phyloP scores from a whole-genome alignment of 2,329 filamentous ascomycete genomes.

The Ceratocystis colombiana region DNA sequence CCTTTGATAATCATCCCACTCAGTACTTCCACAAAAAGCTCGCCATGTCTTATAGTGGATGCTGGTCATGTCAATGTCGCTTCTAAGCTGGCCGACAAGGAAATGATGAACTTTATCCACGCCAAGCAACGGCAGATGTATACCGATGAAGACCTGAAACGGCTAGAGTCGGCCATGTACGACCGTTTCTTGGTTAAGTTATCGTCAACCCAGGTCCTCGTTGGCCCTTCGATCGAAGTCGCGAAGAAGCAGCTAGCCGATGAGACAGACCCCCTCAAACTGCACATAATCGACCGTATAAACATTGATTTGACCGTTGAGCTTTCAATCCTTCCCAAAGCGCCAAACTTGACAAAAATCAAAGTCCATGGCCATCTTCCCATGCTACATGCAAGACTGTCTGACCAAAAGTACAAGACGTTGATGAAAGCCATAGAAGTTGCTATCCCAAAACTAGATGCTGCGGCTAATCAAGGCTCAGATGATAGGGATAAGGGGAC shows the following conservation, averaged over 20 bases:
- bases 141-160: constrained; percentile 77
- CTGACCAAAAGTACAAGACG: constrained; percentile 92
- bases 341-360: constrained; percentile 82
- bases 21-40: constrained; percentile 69
- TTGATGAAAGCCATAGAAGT: constrained; percentile 95
- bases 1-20: constrained; percentile 94
- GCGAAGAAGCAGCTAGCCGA: constrained; percentile 71
- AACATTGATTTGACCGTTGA: constrained; percentile 97
- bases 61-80: constrained; percentile 91
- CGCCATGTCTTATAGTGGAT: constrained; percentile 86
- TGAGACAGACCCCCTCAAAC: constrained; percentile 55
- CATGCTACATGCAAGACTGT: constrained; percentile 80
- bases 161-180: constrained; percentile 89
- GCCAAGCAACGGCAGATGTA: constrained; percentile 81
- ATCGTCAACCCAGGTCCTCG: constrained; percentile 87
- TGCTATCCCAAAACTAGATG: constrained; percentile 72
- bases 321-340: constrained; percentile 91
- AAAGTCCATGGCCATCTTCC: constrained; percentile 86
- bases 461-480: neutral
- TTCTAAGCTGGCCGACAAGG: constrained; percentile 84
- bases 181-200: constrained; percentile 92
- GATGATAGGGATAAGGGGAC: neutral
- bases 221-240: constrained; percentile 83
- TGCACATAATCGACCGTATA: constrained; percentile 92
- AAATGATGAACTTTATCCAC: constrained; percentile 82